Percentiles rank a stretch among this genome's conserved stretches.
Evolutionary conservation across 2,329 filamentous ascomycete species (phyloP).

Genomic region (Nemania serpens): DNA sequence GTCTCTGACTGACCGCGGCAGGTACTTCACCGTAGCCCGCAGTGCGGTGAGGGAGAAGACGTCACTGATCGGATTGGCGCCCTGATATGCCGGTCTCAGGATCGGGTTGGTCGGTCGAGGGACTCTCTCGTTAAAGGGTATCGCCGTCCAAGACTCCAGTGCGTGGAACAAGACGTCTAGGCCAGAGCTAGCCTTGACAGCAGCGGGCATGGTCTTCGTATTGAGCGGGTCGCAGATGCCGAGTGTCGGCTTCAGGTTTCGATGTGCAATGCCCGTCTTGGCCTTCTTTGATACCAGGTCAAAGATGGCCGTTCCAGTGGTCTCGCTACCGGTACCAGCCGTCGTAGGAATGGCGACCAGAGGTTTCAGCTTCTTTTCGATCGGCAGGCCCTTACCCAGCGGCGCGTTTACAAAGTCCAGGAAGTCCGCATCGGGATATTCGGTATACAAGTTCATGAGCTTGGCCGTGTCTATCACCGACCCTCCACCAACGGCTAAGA

Average conservation of each 20-base stretch:
- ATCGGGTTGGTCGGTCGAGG: conserved; percentile 90
- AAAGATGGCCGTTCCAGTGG: conserved; percentile 97
- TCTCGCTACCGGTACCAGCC: conserved; percentile 88
- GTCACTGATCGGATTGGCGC: conserved; percentile 95
- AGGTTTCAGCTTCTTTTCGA: conserved; percentile 72
- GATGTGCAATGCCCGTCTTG: conserved; percentile 95
- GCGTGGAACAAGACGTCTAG: conserved; percentile 95
- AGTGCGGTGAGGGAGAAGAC: conserved; percentile 93
- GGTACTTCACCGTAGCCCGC: conserved; percentile 83
- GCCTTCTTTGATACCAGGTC: conserved; percentile 87
- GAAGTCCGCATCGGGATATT: conserved; percentile 90
- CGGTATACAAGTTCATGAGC: conserved; percentile 95
- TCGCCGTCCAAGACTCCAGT: conserved; percentile 96
- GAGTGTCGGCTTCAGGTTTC: conserved; percentile 92
- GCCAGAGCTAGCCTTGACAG: conserved; percentile 89
- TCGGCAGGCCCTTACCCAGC: conserved; percentile 79
- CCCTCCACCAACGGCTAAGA: conserved; percentile 88
- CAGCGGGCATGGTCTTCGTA: conserved; percentile 92
- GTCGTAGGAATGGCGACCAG: conserved; percentile 85
- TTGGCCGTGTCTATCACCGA: conserved; percentile 99
- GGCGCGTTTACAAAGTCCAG: conserved; percentile 98
- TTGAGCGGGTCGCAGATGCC: conserved; percentile 88
- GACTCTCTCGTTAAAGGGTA: conserved; percentile 85
- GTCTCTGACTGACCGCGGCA: conserved; percentile 83
- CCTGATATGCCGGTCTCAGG: conserved; percentile 90